These are phyloP conservation scores for Pelargonium citronellum DNA, from an alignment of 441 rosid species.

Conservation along the genomic window DNA sequence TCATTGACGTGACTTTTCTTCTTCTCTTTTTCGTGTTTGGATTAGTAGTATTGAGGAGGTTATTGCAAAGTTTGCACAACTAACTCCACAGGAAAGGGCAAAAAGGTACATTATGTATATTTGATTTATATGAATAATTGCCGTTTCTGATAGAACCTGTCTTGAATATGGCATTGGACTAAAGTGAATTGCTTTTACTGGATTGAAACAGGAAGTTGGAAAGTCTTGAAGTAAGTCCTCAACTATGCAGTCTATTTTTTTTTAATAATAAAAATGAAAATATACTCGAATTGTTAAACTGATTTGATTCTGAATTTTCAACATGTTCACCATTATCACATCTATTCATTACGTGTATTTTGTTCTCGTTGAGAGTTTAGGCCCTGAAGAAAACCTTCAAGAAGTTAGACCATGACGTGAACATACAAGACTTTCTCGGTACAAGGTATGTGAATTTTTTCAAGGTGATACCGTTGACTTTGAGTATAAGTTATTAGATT, in stretches of 20 bases:
- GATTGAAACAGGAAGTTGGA: constrained; percentile 34
- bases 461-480: neutral
- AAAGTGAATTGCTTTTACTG: constrained; percentile 6
- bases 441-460: constrained; percentile 41
- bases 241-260: neutral
- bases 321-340: neutral
- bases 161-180: neutral
- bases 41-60: constrained; percentile 47
- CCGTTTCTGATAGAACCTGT: neutral
- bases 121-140: neutral
- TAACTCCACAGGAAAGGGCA: constrained; percentile 59
- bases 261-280: too few species aligned
- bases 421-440: constrained; percentile 60
- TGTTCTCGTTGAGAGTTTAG: constrained; percentile 51
- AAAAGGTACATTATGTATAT: constrained; percentile 33
- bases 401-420: constrained; percentile 79
- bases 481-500: constrained; percentile 5
- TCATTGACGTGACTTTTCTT: neutral
- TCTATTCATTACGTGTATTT: constrained; percentile 6
- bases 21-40: constrained; percentile 5
- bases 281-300: too few species aligned
- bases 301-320: neutral
- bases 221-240: constrained; percentile 48
- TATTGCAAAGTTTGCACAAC: constrained; percentile 45
- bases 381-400: constrained; percentile 66